These are phyloP conservation scores for Cryptomeria japonica DNA, from an alignment of 75 land plant species.

Conservation along the genomic window DNA sequence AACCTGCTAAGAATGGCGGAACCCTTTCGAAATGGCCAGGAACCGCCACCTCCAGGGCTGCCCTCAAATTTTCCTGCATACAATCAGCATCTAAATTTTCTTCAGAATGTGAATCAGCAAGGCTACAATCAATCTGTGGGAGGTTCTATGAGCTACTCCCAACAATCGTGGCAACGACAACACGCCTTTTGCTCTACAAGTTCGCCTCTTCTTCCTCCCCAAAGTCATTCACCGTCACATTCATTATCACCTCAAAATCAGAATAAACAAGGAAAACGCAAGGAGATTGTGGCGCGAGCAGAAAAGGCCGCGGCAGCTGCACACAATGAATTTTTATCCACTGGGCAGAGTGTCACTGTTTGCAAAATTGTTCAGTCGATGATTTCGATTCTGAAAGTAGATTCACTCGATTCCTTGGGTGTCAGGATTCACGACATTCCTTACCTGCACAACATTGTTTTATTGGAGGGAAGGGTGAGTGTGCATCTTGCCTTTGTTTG, in stretches of 20 bases:
- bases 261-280: not conserved
- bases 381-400: slow-evolving; percentile 37
- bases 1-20: not conserved
- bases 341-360: slow-evolving; percentile 56
- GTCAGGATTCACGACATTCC: slow-evolving; percentile 63
- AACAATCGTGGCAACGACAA: not conserved
- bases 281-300: slow-evolving; percentile 31
- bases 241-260: not conserved
- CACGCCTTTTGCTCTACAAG: not conserved
- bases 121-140: not conserved
- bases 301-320: slow-evolving; percentile 50
- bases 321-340: slow-evolving; percentile 32
- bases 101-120: not conserved
- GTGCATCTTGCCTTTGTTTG: not conserved
- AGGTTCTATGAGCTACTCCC: not conserved
- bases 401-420: slow-evolving; percentile 71
- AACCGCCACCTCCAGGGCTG: not conserved
- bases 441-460: slow-evolving; percentile 36
- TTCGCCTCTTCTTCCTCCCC: not conserved
- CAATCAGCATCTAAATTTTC: not conserved
- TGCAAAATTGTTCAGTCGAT: slow-evolving; percentile 59
- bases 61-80: too few species aligned
- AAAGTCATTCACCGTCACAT: not conserved
- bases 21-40: not conserved
- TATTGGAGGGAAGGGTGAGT: slow-evolving; percentile 69